A percentile compares a stretch with the other conserved stretches of the same genome.
phyloP scores from a whole-genome alignment of 768 basidiomycete genomes.

The Boletus sp. region DNA sequence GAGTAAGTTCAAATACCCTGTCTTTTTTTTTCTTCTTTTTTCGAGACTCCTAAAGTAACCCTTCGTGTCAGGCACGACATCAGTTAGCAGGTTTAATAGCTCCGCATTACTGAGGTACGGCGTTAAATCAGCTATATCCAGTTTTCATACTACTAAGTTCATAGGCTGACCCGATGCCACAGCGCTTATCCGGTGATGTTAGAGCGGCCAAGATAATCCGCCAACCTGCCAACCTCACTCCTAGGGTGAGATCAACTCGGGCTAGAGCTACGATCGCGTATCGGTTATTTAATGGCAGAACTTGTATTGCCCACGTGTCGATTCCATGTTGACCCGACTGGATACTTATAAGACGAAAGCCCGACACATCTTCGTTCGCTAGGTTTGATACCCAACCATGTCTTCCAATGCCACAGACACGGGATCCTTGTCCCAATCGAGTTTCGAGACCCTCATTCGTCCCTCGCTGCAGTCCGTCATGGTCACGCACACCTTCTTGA shows the following conservation, averaged over 20 bases:
- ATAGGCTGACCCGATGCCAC: no score
- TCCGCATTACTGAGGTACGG: background rate
- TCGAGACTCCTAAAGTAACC: background rate
- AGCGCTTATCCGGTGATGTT: no score
- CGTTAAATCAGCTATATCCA: background rate
- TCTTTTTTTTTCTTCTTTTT: no score
- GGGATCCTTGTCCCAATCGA: background rate
- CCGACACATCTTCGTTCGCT: background rate
- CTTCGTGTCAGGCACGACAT: background rate
- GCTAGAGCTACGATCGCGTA: background rate
- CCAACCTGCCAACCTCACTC: background rate
- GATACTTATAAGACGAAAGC: background rate
- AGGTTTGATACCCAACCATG: conserved; percentile 4
- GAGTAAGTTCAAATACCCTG: background rate
- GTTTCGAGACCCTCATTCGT: background rate
- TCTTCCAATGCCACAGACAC: background rate
- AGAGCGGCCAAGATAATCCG: background rate
- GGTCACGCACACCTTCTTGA: conserved; percentile 20
- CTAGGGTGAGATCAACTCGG: background rate
- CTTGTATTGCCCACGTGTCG: no score
- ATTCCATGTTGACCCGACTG: background rate
- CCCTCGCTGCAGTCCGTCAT: conserved; percentile 20
- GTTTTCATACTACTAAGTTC: no score
- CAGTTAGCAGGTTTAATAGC: background rate
- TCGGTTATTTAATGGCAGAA: no score